Evolutionary conservation across 768 basidiomycete genomes (phyloP), one percentile per base, ranked within the genome.

Genomic region (Macrolepiota dolichaula): DNA sequence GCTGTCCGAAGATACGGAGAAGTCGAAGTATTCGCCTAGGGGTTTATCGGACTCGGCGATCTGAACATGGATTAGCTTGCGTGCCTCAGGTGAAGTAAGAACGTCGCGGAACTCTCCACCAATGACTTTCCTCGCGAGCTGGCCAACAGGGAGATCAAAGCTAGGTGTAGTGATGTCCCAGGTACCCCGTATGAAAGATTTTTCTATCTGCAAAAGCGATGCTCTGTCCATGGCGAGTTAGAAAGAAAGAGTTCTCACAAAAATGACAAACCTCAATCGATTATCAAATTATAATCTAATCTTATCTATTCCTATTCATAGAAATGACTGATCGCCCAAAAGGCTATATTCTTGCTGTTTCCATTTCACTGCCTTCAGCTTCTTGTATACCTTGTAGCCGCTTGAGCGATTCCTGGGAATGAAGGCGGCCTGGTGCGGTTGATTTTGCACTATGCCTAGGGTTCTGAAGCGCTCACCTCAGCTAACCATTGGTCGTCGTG

Each of bases 61-160:
- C 46, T 67, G 66, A 32, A 71, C 65, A 57, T 63, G 67, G 62
- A 84, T 77, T 55, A 85, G 19, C 42, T 73, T 70, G 64, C 68
- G 74, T 35, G 82, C 81, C 59, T 71, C 69, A 50, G 75, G 66
- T 42, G 82, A 81, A 49, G 77, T 81, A 58, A 87, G 73, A 3
- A 75, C 84, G 24, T 76, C 72, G 51, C 77, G 77, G 74, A 91
- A 87, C 51, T 80, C 77, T 63, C 88, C 87, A 57, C 84, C 77
- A 40, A 87, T 74, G 62, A 84, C 85, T 24, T 80, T 74, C 70
- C 83, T 81, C 36, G 83, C 85, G 40, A 86, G 75, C 57, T 75
- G 71, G 11, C 70, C 56, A 2, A 67, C 59, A 7, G 73, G 61
- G 13, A 63, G 59, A 1, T 64, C 9, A 32, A 67, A 51, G 29